Evolutionary conservation across 352 stramenopile genomes (phyloP).

Genomic region (Phytophthora podocarpi): DNA sequence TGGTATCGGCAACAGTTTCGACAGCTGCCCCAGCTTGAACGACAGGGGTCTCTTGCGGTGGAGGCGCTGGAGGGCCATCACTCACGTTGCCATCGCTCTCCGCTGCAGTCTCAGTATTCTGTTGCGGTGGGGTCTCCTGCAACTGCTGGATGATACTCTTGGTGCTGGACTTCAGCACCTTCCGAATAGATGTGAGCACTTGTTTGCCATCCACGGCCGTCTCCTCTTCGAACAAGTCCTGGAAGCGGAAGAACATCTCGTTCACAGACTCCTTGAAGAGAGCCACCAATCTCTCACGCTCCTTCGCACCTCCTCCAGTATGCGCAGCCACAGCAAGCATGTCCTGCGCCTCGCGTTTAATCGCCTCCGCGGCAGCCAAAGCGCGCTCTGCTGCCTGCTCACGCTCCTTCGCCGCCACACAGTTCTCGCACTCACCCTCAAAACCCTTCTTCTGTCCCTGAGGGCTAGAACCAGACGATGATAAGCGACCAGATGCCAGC

Average conservation of each 20-base stretch:
- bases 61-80: constrained; percentile 48
- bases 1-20: constrained; percentile 6
- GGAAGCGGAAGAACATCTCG: constrained; percentile 85
- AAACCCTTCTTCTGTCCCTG: constrained; percentile 11
- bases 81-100: constrained; percentile 40
- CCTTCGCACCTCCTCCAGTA: constrained; percentile 15
- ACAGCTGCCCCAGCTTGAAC: constrained; percentile 3
- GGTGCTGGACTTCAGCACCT: constrained; percentile 81
- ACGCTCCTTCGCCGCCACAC: constrained; percentile 32
- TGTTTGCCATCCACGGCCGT: constrained; percentile 65
- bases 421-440: constrained; percentile 32
- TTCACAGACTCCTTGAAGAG: constrained; percentile 83
- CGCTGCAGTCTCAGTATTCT: constrained; percentile 20
- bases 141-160: constrained; percentile 68
- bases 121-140: constrained; percentile 33
- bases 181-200: constrained; percentile 72
- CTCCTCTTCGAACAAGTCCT: constrained; percentile 81
- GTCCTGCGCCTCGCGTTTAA: constrained; percentile 65
- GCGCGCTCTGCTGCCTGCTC: constrained; percentile 51
- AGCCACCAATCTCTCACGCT: constrained; percentile 46
- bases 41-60: constrained; percentile 13
- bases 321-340: constrained; percentile 42
- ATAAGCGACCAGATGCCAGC: constrained; percentile 35
- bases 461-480: constrained; percentile 28
- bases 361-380: constrained; percentile 49